Conservation (phyloP, 371 early-diverging fungal species). For the Sporodiniella umbellata region DNA sequence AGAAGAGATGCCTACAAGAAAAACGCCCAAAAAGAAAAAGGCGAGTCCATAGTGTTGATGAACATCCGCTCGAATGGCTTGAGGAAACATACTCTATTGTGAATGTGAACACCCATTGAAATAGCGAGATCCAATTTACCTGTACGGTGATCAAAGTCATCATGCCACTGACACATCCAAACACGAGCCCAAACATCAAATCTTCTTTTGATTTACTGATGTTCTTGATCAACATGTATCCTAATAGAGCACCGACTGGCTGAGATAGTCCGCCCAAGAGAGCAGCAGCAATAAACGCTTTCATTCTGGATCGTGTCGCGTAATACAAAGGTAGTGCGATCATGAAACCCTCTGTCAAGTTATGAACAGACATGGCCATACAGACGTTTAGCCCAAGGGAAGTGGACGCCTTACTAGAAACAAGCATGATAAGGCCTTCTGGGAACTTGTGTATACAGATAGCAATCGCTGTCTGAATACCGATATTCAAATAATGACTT, state of each 20-base stretch:
- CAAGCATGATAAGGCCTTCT: slow-evolving; percentile 77
- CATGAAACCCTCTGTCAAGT: slow-evolving; percentile 78
- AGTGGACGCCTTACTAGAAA: slow-evolving; percentile 59
- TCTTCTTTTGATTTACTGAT: slow-evolving; percentile 44
- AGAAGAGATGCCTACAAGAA: slow-evolving; percentile 48
- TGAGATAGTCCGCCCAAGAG: slow-evolving; percentile 66
- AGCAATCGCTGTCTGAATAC: slow-evolving; percentile 77
- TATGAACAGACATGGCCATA: slow-evolving; percentile 76
- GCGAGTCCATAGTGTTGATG: slow-evolving; percentile 38
- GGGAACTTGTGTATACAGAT: slow-evolving; percentile 81
- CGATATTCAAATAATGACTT: slow-evolving; percentile 42
- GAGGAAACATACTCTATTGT: slow-evolving; percentile 48
- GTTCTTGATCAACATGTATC: slow-evolving; percentile 41
- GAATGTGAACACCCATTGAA: not conserved
- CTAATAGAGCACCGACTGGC: slow-evolving; percentile 57
- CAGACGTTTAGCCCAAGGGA: slow-evolving; percentile 67
- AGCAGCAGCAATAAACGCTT: slow-evolving; percentile 62
- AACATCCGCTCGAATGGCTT: slow-evolving; percentile 51
- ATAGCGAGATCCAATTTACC: slow-evolving; percentile 1
- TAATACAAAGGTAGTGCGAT: slow-evolving; percentile 72
- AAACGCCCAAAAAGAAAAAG: slow-evolving; percentile 58
- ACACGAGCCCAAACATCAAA: slow-evolving; percentile 49
- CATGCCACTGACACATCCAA: slow-evolving; percentile 66
- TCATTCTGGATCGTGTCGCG: slow-evolving; percentile 59
- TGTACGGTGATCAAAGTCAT: slow-evolving; percentile 61